A percentile compares a stretch with the other conserved stretches of the same genome.
Conservation (phyloP, 2,329 filamentous ascomycete species). For the Trichophyton mentagrophytes region DNA sequence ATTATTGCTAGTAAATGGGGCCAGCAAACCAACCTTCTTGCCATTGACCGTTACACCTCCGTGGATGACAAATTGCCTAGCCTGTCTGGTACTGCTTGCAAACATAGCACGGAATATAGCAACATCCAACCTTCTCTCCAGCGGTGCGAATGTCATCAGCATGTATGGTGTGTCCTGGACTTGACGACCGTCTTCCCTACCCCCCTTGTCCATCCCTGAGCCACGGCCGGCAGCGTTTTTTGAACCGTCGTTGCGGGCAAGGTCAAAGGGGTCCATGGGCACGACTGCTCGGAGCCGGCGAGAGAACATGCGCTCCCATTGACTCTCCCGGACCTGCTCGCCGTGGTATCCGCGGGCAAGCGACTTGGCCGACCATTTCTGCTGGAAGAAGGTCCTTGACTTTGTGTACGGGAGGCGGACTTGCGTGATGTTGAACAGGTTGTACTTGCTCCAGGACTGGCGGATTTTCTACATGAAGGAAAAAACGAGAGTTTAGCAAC, state of each 20-base stretch:
- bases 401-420: conserved; percentile 35
- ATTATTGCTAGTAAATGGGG: too few relatives aligned
- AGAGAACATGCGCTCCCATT: conserved; percentile 90
- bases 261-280: conserved; percentile 67
- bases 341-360: conserved; percentile 79
- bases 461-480: conserved; percentile 59
- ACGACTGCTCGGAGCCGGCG: conserved; percentile 68
- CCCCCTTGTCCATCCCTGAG: conserved; percentile 45
- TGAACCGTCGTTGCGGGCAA: conserved; percentile 70
- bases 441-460: conserved; percentile 96
- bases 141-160: conserved; percentile 87
- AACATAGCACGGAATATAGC: conserved; percentile 89
- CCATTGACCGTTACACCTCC: conserved; percentile 92
- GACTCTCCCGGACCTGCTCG: conserved; percentile 81
- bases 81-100: conserved; percentile 83
- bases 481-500: neutral
- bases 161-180: conserved; percentile 61
- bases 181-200: conserved; percentile 18
- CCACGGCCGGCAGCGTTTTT: conserved; percentile 74
- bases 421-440: conserved; percentile 73
- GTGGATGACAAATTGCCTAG: conserved; percentile 86
- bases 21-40: conserved; percentile 53
- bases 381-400: conserved; percentile 74
- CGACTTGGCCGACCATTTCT: conserved; percentile 92
- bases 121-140: conserved; percentile 85